Evolutionary conservation across 1,139 yeast genomes (phyloP), one percentile per base, ranked within the genome.

Genomic region (Candida tetrigidarum): DNA sequence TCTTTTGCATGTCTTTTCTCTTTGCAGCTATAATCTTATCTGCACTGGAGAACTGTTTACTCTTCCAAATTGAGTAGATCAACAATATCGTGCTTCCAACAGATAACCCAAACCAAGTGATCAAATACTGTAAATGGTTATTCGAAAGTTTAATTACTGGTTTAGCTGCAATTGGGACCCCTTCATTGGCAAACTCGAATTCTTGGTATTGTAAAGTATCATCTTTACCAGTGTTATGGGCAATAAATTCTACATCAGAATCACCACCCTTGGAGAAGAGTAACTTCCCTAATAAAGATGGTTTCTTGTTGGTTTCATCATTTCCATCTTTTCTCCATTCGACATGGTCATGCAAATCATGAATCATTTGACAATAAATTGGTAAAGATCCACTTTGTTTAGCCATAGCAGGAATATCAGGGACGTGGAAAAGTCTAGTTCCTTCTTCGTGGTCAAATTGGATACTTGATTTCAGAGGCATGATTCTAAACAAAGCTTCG

Each of bases 41-140:
- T 4, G 78, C 79, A 45, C 70, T 59, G 48, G 59, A 58, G 46
- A 57, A 62, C 42, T 62, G 63, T 45, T 60, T 60, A 35, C 55
- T 59, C 55, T 70, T 74, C 55, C 59, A 56, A 47, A 70, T 56
- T 28, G 61, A 57, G 53, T 69, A 74, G 10, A 59, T 37, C 48
- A 92, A 72, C 61, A 88, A 76, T 27, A 84, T 80, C 0, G 91
- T 59, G 39, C 96, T 86, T 30, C 87, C 78, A 33, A 86, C 57
- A 1, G 91, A 83, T 35, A 91, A 78, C 0, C 96, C 96, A 62
- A 89, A 93, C 99, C 99, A 93, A 0, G 99, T 93, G 18, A 90
- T 80, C 57, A 93, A 71, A 63, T 93, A 93, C 64, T 93, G 97
- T 64, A 92, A 70, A 62, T 93, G 99, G 59, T 92, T 91, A 64